Percentiles rank a stretch among this genome's conserved stretches.
Conservation (phyloP, 768 basidiomycete species). For the Hericium erinaceus region DNA sequence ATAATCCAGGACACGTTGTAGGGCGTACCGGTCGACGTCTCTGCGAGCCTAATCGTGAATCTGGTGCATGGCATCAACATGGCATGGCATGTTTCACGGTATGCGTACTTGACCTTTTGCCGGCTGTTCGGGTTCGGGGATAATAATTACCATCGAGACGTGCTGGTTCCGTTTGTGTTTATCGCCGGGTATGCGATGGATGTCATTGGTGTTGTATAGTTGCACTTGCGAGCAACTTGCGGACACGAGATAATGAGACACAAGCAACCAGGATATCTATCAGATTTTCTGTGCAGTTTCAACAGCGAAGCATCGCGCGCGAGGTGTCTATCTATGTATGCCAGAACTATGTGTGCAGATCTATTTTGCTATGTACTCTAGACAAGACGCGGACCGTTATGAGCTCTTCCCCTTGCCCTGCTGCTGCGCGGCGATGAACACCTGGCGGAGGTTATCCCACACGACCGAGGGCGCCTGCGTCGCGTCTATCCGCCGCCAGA, state of each 20-base stretch:
- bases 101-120: too few relatives aligned
- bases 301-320: too few relatives aligned
- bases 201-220: constrained; percentile 72
- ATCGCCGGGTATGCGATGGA: constrained; percentile 69
- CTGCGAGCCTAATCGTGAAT: constrained; percentile 80
- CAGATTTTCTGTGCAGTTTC: too few relatives aligned
- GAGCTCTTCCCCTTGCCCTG: constrained; percentile 16
- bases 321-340: too few relatives aligned
- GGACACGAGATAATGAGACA: constrained; percentile 49
- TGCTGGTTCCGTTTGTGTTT: constrained; percentile 79
- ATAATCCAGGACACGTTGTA: constrained; percentile 71
- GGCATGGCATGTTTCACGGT: too few relatives aligned
- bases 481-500: constrained; percentile 89
- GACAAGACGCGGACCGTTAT: background rate
- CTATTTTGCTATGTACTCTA: background rate
- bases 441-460: constrained; percentile 71
- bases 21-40: constrained; percentile 76
- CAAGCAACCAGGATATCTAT: too few relatives aligned
- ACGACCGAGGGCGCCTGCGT: constrained; percentile 89
- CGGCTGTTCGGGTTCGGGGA: constrained; percentile 81
- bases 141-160: constrained; percentile 82
- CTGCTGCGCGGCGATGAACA: constrained; percentile 45
- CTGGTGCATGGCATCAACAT: constrained; percentile 53
- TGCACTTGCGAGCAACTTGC: constrained; percentile 63
- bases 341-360: background rate